Percentiles rank a stretch among this genome's conserved stretches.
Conservation (phyloP, 139 green algal species). For the Chlamydomonas sphaeroides region DNA sequence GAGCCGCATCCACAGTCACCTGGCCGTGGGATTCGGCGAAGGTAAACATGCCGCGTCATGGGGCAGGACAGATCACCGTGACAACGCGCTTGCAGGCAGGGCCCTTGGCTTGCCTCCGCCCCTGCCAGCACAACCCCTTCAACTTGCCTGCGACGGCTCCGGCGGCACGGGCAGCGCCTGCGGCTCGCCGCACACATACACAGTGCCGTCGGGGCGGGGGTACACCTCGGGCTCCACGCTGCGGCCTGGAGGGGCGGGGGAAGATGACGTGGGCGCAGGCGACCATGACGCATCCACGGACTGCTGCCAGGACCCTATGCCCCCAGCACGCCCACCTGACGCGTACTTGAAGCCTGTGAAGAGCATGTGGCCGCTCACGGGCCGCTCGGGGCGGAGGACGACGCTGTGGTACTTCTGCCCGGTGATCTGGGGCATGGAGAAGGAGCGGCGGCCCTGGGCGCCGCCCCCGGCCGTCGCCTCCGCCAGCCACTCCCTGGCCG, state of each 20-base stretch:
- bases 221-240: constrained; percentile 82
- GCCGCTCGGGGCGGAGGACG: constrained; percentile 58
- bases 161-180: constrained; percentile 39
- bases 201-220: constrained; percentile 76
- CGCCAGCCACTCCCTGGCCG: constrained; percentile 58
- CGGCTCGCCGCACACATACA: constrained; percentile 83
- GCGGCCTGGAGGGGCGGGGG: constrained; percentile 40
- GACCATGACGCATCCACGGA: too few relatives aligned
- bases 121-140: too few relatives aligned
- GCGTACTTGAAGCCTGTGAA: constrained; percentile 49
- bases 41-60: too few relatives aligned
- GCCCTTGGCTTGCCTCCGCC: too few relatives aligned
- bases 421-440: constrained; percentile 4
- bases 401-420: constrained; percentile 84
- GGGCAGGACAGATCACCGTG: too few relatives aligned
- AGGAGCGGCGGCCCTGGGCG: too few relatives aligned
- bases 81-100: too few relatives aligned
- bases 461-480: too few relatives aligned
- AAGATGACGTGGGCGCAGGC: too few relatives aligned
- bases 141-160: neutral
- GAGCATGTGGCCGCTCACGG: constrained; percentile 62
- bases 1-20: constrained; percentile 57
- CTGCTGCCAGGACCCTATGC: neutral
- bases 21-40: constrained; percentile 35
- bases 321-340: constrained; percentile 7